Percentiles rank a stretch among this genome's conserved stretches.
phyloP scores from a whole-genome alignment of 495 filamentous ascomycete species.

The Hypoxylon subgilvum region DNA sequence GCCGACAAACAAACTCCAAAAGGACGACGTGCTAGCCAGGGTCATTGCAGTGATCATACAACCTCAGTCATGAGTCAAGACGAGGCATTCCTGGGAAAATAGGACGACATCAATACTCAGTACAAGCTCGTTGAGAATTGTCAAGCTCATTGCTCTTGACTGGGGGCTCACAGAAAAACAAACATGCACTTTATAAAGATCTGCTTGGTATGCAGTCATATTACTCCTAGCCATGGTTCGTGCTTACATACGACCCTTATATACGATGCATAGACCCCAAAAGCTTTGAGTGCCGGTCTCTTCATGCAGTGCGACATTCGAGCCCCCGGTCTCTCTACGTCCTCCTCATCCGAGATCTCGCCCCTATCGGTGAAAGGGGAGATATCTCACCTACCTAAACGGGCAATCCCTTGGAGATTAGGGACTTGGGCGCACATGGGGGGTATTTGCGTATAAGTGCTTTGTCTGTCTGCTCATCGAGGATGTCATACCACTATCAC shows the following conservation, averaged over 20 bases:
- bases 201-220: slow-evolving; percentile 4
- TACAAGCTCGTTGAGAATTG: not conserved
- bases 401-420: slow-evolving; percentile 19
- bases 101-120: not conserved
- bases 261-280: slow-evolving; percentile 16
- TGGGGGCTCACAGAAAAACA: not conserved
- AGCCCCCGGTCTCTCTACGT: slow-evolving; percentile 11
- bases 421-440: slow-evolving; percentile 13
- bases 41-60: too few species aligned
- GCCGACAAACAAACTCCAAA: slow-evolving; percentile 5
- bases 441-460: slow-evolving; percentile 2
- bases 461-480: not conserved
- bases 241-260: slow-evolving; percentile 6
- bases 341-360: slow-evolving; percentile 17
- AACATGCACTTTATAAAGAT: slow-evolving; percentile 8
- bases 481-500: not conserved
- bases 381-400: slow-evolving; percentile 36
- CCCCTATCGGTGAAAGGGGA: slow-evolving; percentile 28
- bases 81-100: too few species aligned
- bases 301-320: slow-evolving; percentile 26
- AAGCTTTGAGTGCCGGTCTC: slow-evolving; percentile 16
- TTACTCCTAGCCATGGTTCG: slow-evolving; percentile 9
- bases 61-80: too few species aligned
- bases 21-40: slow-evolving; percentile 28
- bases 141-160: not conserved